phyloP scores from a whole-genome alignment of 148 eudicot species.

The Agrostemma githago region DNA sequence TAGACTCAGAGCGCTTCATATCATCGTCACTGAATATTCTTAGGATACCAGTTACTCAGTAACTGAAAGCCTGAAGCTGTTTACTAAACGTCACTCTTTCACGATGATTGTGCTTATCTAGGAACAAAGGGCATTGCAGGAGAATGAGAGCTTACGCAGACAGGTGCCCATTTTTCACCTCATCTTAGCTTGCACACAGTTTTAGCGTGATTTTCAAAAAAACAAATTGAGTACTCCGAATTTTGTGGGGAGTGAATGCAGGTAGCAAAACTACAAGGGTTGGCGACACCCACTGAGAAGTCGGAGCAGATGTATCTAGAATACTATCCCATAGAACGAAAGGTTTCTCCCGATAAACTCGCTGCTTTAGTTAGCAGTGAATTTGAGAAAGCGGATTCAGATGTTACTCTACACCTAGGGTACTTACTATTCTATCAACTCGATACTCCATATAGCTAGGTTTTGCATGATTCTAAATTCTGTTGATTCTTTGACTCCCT shows the following conservation, averaged over 20 bases:
- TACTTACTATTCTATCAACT: conserved; percentile 7
- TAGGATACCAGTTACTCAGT: neutral
- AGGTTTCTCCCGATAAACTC: conserved; percentile 25
- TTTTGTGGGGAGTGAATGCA: conserved; percentile 10
- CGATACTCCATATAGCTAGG: neutral
- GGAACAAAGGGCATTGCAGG: conserved; percentile 64
- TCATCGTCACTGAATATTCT: neutral
- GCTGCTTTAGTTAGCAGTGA: conserved; percentile 32
- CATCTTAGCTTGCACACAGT: neutral
- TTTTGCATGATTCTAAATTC: neutral
- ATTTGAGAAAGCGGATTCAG: conserved; percentile 39
- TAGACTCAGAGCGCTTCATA: neutral
- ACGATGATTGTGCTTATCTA: conserved; percentile 15
- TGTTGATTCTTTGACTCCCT: neutral
- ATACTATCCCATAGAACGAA: conserved; percentile 29
- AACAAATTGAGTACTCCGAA: neutral
- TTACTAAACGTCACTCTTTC: neutral
- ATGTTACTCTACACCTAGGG: conserved; percentile 58
- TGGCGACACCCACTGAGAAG: conserved; percentile 27
- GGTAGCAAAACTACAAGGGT: conserved; percentile 60
- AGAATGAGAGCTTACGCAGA: conserved; percentile 60
- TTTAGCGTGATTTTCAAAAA: neutral
- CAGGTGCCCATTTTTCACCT: conserved; percentile 34
- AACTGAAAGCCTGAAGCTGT: neutral
- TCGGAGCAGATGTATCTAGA: conserved; percentile 37